Percentiles rank a stretch among this genome's conserved stretches.
phyloP scores from a whole-genome alignment of 257 asterid species.

The Scutellaria galericulata region DNA sequence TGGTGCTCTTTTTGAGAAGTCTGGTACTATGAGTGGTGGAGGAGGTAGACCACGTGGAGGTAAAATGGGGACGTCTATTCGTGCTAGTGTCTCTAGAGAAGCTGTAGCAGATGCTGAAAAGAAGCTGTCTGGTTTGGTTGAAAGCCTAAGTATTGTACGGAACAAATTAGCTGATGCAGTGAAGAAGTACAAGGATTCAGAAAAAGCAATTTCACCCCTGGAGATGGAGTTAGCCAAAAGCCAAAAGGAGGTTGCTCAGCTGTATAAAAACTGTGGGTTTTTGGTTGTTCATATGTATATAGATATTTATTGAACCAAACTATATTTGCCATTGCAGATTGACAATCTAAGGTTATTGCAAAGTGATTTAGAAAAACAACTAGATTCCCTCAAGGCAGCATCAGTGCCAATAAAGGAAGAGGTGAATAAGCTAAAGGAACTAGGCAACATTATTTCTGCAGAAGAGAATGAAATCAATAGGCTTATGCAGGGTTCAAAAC shows the following conservation, averaged over 20 bases:
- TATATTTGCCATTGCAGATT: constrained; percentile 50
- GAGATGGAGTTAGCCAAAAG: constrained; percentile 91
- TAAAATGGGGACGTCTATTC: constrained; percentile 89
- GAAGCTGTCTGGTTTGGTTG: constrained; percentile 69
- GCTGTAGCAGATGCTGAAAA: constrained; percentile 78
- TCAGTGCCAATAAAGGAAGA: constrained; percentile 75
- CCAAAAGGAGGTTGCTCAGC: constrained; percentile 69
- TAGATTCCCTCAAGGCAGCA: constrained; percentile 68
- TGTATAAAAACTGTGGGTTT: constrained; percentile 13
- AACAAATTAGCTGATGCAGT: constrained; percentile 63
- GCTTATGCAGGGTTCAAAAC: constrained; percentile 76
- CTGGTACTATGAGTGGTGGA: constrained; percentile 99
- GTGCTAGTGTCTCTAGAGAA: constrained; percentile 82
- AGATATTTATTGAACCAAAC: background rate
- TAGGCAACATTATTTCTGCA: constrained; percentile 57
- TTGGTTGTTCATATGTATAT: constrained; percentile 17
- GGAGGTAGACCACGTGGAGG: constrained; percentile 95
- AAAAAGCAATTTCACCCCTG: constrained; percentile 62
- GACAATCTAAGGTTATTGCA: constrained; percentile 69
- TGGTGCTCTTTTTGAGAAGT: constrained; percentile 90
- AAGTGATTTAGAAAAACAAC: constrained; percentile 75
- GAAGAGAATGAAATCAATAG: constrained; percentile 81
- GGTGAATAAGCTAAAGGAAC: constrained; percentile 66
- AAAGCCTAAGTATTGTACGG: constrained; percentile 51
- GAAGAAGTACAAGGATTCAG: constrained; percentile 62